These are phyloP conservation scores for Kazachstania sp. DNA, from an alignment of 1,139 yeast species.

Conservation along the genomic window DNA sequence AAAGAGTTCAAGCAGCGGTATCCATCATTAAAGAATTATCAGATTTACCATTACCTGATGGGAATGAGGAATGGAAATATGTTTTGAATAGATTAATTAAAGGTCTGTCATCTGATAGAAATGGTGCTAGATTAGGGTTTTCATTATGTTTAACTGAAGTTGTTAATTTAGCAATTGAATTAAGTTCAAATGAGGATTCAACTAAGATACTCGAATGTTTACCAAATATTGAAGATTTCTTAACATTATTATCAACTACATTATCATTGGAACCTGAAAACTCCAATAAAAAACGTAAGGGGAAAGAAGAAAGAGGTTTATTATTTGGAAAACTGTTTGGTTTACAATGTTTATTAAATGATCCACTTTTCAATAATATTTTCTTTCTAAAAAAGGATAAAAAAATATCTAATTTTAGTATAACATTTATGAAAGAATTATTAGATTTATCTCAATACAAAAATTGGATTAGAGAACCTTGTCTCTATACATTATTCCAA, in stretches of 20 bases:
- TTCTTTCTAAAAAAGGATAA: constrained; percentile 32
- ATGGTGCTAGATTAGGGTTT: constrained; percentile 79
- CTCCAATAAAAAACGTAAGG: constrained; percentile 45
- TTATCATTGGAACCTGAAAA: constrained; percentile 27
- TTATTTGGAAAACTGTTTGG: constrained; percentile 85
- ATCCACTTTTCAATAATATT: constrained; percentile 33
- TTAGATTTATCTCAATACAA: constrained; percentile 56
- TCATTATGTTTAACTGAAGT: constrained; percentile 83
- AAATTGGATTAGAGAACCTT: constrained; percentile 82
- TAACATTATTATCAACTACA: constrained; percentile 39
- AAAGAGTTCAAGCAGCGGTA: constrained; percentile 67
- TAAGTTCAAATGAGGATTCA: constrained; percentile 14
- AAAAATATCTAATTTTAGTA: constrained; percentile 30
- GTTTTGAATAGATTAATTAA: constrained; percentile 68
- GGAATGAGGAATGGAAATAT: constrained; percentile 65
- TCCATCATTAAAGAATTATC: constrained; percentile 51
- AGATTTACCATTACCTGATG: constrained; percentile 29
- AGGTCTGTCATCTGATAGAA: constrained; percentile 76
- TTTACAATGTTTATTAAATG: constrained; percentile 62
- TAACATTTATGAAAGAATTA: constrained; percentile 37
- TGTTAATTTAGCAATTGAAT: constrained; percentile 36
- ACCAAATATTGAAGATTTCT: constrained; percentile 21
- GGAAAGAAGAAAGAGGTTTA: constrained; percentile 73
- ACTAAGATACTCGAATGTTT: constrained; percentile 19
- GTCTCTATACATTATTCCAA: constrained; percentile 61